Base-by-base conservation (phyloP, 805 yeast species). In the Candida multigemmis region DNA sequence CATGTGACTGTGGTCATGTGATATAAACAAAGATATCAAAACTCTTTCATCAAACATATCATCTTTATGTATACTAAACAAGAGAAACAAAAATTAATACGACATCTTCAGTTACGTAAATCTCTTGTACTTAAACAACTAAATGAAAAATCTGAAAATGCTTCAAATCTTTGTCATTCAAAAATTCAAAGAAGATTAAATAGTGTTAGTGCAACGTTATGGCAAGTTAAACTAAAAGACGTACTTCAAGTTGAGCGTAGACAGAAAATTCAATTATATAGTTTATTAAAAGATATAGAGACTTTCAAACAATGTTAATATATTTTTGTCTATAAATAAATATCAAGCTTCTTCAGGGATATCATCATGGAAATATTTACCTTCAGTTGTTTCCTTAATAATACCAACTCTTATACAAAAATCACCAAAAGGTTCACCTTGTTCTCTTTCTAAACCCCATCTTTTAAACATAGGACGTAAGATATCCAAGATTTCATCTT, bases 401-500 rank as follows among this genome's bases (percentile, higher is more conserved):
- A 84, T 71, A n/a, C 93, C 95, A 25, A 64, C 69, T 60, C 97
- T 76, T 38, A 89, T 70, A 38, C 81, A 72, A 65, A 82, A 89
- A 52, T 89, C 97, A 48, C 97, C 97, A 46, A 89, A 89, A 30
- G 84, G 96, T 56, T 89, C 97, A 32, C 85, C 89, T 7, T 86
- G 93, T 23, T 69, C 52, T 60, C 97, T 77, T 57, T 89, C 96
- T 42, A 81, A 60, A 22, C 95, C 79, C 96, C 96, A 89, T 56
- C 83, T 75, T 68, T 85, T 83, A 65, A 89, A 86, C 60, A 89
- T 58, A 16, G 96, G 94, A 50, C 73, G 77, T 54, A 89, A 66
- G 26, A 72, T 77, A 17, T 55, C 71, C 39, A 89, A 56, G 30
- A 87, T 81, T 53, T 89, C 95, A 26, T 82, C 87, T 60, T 89